Percentiles rank a stretch among this genome's conserved stretches.
These are phyloP conservation scores for Arthrobotrys sphaeroides DNA, from an alignment of 2,329 filamentous ascomycete species.

Conservation along the genomic window DNA sequence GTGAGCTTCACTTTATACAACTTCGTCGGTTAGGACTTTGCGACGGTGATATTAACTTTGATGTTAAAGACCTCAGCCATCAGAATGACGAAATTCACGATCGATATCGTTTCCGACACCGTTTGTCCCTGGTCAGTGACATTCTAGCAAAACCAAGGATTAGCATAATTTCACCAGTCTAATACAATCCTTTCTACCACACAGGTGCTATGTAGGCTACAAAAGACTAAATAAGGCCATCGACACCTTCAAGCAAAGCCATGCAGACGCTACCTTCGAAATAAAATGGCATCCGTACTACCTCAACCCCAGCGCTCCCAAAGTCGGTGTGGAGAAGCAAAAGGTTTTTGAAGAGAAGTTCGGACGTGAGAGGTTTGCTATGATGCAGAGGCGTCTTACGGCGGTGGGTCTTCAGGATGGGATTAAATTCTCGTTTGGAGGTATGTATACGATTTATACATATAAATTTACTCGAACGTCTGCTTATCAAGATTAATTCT, in stretches of 20 bases:
- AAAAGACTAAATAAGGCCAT: conserved; percentile 79
- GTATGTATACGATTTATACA: conserved; percentile 59
- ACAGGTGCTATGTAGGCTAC: conserved; percentile 76
- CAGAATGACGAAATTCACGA: conserved; percentile 76
- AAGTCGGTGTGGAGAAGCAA: conserved; percentile 66
- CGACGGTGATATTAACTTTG: not conserved
- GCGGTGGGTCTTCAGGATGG: conserved; percentile 72
- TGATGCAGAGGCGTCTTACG: conserved; percentile 69
- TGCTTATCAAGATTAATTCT: conserved; percentile 3
- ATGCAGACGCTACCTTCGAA: conserved; percentile 75
- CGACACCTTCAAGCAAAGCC: conserved; percentile 69
- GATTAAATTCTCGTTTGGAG: conserved; percentile 76
- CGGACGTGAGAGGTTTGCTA: conserved; percentile 69
- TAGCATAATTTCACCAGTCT: not conserved
- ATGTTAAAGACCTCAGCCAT: not conserved
- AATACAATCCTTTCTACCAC: not conserved
- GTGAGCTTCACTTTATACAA: no score
- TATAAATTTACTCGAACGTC: conserved; percentile 49
- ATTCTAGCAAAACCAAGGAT: not conserved
- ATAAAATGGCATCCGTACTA: conserved; percentile 83
- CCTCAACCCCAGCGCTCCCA: conserved; percentile 73
- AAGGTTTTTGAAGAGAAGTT: conserved; percentile 72
- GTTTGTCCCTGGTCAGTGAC: conserved; percentile 72
- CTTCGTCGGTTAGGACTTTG: no score
- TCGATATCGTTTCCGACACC: conserved; percentile 81